phyloP scores from a whole-genome alignment of 192 early-diverging fungal species.

The Rhizophagus clarus region DNA sequence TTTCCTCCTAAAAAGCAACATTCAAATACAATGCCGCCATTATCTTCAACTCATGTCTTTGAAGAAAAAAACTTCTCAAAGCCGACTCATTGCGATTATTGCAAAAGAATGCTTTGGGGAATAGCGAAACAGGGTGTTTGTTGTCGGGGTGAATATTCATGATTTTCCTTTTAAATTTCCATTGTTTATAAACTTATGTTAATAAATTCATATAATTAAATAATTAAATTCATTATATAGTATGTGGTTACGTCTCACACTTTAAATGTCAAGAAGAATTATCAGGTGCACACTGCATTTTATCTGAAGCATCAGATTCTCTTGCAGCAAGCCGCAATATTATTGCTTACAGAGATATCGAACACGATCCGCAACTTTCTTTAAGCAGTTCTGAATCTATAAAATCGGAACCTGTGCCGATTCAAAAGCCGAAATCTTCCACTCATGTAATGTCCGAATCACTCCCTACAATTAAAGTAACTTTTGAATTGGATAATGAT shows the following conservation, averaged over 20 bases:
- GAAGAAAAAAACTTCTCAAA: constrained; percentile 58
- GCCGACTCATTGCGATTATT: constrained; percentile 70
- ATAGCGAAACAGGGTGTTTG: constrained; percentile 64
- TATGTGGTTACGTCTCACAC: constrained; percentile 53
- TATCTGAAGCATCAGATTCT: neutral
- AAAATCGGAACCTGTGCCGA: neutral
- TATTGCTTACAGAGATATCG: neutral
- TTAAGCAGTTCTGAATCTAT: neutral
- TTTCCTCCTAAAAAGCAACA: too few species aligned
- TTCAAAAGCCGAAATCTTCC: neutral
- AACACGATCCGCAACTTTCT: too few species aligned
- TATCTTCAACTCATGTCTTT: constrained; percentile 50
- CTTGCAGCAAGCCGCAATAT: neutral
- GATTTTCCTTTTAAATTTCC: too few species aligned
- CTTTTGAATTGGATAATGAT: neutral
- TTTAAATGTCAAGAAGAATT: constrained; percentile 41
- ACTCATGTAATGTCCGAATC: neutral
- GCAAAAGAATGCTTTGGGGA: constrained; percentile 74
- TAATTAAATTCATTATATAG: constrained; percentile 20
- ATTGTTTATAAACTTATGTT: too few species aligned
- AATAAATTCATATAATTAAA: too few species aligned
- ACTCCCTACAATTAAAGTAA: neutral
- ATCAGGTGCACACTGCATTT: constrained; percentile 31
- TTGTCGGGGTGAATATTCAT: constrained; percentile 52
- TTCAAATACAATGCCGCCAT: neutral